A percentile compares a stretch with the other conserved stretches of the same genome.
phyloP scores from a whole-genome alignment of 2,329 filamentous ascomycete species.

The Ophiostoma sp. region DNA sequence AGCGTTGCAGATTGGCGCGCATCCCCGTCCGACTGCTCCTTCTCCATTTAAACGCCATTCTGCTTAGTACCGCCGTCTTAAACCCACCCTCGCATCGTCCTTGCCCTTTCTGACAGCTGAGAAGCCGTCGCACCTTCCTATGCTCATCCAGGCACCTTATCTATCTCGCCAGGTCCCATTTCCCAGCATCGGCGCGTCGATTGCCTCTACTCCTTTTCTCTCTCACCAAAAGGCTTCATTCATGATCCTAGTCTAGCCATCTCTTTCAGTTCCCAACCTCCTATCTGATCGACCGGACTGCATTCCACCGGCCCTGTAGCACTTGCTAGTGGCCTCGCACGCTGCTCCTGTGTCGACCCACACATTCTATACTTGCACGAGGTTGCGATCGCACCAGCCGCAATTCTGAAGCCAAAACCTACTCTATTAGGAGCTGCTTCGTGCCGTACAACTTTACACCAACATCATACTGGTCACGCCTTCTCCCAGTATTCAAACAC shows the following conservation, averaged over 20 bases:
- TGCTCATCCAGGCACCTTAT: not conserved
- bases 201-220: not conserved
- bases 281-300: not conserved
- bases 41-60: not conserved
- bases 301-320: constrained; percentile 1
- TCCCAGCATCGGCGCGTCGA: constrained; percentile 1
- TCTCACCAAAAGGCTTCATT: not conserved
- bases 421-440: not conserved
- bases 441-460: constrained; percentile 2
- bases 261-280: not conserved
- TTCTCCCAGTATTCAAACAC: not conserved
- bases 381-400: not conserved
- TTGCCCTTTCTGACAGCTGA: constrained; percentile 14
- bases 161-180: not conserved
- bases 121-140: not conserved
- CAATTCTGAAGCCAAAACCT: not conserved
- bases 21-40: not conserved
- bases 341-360: not conserved
- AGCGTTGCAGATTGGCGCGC: not conserved
- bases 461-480: not conserved
- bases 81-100: not conserved
- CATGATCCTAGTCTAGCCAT: not conserved
- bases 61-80: no score
- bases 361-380: constrained; percentile 5
- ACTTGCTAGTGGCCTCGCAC: constrained; percentile 2